Evolutionary conservation across 2,329 filamentous ascomycete genomes (phyloP), one percentile per base, ranked within the genome.

Genomic region (Fusarium veterinarium): DNA sequence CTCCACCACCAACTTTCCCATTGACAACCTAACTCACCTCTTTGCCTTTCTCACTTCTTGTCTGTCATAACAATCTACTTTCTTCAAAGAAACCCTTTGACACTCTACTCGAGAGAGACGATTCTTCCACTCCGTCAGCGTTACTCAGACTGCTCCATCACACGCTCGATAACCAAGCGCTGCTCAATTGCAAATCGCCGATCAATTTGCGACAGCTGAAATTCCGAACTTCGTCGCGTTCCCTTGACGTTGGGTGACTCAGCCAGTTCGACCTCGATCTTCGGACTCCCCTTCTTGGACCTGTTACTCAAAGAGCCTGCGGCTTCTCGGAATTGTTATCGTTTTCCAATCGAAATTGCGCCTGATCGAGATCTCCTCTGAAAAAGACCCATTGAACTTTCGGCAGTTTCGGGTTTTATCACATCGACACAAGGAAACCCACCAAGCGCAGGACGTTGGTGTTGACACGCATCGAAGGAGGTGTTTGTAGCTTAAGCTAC

Each of bases 1-100:
- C 75, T 77, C 75, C 75, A 76, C 73, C 75, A 77, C 73, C 67
- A 71, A 68, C 73, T 73, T 67, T 73, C 63, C 62, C 67, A 74
- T 73, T 68, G 62, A 71, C 75, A 71, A 77, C 72, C 73, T 71
- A 69, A 77, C 73, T 71, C 72, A 69, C 72, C 73, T 76, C 69
- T 69, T 55, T 55, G 60, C 52, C 61, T 75, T 68, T 69, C 65
- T 72, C 61, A 60, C 40, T 70, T 67, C 61, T 67, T 59, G 67
- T 56, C 69, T 64, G 53, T 56, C 67, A 65, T 71, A 70, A 46
- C 67, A 67, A 69, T 68, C 58, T 44, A 48, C 48, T 64, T 67
- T 60, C 53, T 64, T 64, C 67, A 65, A 74, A 74, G 56, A 65
- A 72, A 60, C 28, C 28, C 44, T 46, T 44, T 52, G 28, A 46